phyloP scores from a whole-genome alignment of 140 eudicot genomes.

The Bidens hawaiensis region DNA sequence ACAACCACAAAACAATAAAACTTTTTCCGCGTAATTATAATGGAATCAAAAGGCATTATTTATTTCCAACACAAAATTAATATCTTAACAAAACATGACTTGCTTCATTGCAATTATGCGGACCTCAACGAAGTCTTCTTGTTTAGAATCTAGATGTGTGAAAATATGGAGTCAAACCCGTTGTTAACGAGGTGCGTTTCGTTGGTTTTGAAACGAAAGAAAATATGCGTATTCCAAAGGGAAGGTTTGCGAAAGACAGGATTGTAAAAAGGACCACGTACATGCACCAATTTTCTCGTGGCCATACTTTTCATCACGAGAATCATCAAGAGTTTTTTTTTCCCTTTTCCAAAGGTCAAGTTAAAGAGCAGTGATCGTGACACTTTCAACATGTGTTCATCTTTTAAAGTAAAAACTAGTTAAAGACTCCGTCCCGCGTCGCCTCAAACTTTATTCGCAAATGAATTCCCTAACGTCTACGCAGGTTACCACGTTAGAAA shows the following conservation, averaged over 20 bases:
- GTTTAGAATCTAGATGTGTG: conserved; percentile 14
- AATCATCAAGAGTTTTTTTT: conserved; percentile 1
- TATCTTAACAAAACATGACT: neutral
- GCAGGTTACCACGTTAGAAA: too few species aligned
- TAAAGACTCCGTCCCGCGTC: too few species aligned
- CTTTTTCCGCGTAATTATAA: neutral
- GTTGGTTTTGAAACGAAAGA: neutral
- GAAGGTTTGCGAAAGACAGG: conserved; percentile 8
- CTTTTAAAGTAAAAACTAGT: conserved; percentile 1
- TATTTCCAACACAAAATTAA: neutral
- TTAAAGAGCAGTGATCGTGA: too few species aligned
- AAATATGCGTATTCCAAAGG: neutral
- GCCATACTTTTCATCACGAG: conserved; percentile 23
- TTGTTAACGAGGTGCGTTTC: neutral
- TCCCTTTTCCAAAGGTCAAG: conserved; percentile 25
- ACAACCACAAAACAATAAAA: neutral
- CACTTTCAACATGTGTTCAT: conserved; percentile 16
- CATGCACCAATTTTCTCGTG: conserved; percentile 25
- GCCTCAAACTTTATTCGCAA: too few species aligned
- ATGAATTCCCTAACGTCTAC: too few species aligned
- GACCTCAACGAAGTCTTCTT: conserved; percentile 1
- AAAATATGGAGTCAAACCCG: neutral
- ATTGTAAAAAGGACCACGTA: conserved; percentile 24
- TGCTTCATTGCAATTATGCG: neutral
- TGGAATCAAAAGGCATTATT: neutral